Conservation (phyloP, 108 stramenopile genomes). For the Discostella stelligeroides region DNA sequence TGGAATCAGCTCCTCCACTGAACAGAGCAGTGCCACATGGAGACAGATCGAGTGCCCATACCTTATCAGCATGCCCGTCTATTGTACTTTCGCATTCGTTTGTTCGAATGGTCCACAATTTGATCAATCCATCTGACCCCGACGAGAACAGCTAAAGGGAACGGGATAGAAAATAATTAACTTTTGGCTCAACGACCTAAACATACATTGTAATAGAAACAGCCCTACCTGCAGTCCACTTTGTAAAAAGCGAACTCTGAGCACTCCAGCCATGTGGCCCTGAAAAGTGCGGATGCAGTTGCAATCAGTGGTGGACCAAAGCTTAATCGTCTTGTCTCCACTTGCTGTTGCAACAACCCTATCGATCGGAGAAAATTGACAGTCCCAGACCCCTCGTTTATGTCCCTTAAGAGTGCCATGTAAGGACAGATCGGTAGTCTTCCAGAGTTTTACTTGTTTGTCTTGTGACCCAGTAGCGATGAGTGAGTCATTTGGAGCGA, state of each 20-base stretch:
- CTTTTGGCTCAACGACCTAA: background rate
- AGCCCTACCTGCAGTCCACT: constrained; percentile 64
- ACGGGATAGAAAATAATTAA: constrained; percentile 14
- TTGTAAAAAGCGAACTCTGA: constrained; percentile 80
- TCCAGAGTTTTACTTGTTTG: constrained; percentile 93
- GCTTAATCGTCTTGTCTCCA: constrained; percentile 92
- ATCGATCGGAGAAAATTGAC: constrained; percentile 93
- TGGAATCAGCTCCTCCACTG: constrained; percentile 93
- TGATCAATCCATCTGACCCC: constrained; percentile 94
- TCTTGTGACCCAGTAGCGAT: constrained; percentile 97
- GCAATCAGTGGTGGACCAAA: constrained; percentile 93
- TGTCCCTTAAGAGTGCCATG: constrained; percentile 92
- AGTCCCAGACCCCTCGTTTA: constrained; percentile 95
- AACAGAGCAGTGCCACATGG: constrained; percentile 67
- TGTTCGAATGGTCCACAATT: constrained; percentile 94
- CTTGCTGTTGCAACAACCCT: constrained; percentile 91
- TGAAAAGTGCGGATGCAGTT: constrained; percentile 92
- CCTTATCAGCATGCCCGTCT: constrained; percentile 90
- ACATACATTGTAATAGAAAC: background rate
- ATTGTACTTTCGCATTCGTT: constrained; percentile 94
- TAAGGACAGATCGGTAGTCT: constrained; percentile 73
- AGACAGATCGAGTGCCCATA: constrained; percentile 92
- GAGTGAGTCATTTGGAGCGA: constrained; percentile 95
- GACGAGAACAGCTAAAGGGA: constrained; percentile 81
- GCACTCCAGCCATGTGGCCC: constrained; percentile 92